Conservation (phyloP, 768 basidiomycete species). For the Boletus barrowsii region DNA sequence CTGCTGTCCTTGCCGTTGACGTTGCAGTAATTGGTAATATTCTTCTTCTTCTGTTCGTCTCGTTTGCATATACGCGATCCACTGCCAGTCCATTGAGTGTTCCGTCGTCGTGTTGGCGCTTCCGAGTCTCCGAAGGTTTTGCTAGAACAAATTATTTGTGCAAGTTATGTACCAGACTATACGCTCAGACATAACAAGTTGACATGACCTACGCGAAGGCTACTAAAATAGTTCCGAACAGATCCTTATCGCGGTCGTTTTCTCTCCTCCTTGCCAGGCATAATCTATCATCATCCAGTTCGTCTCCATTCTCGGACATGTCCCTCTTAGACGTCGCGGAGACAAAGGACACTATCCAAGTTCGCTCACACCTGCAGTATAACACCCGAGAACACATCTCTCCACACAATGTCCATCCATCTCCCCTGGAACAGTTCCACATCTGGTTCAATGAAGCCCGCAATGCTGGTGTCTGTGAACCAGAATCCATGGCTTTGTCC, state of each 20-base stretch:
- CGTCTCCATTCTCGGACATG: conserved; percentile 14
- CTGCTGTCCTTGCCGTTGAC: too few species aligned
- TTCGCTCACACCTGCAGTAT: conserved; percentile 79
- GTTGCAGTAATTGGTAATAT: too few species aligned
- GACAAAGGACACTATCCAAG: conserved; percentile 53
- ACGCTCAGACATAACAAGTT: too few species aligned
- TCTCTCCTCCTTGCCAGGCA: not conserved
- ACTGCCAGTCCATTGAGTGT: too few species aligned
- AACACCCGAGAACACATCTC: conserved; percentile 60
- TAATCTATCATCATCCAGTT: not conserved
- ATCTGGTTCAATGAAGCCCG: conserved; percentile 76
- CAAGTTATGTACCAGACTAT: too few species aligned
- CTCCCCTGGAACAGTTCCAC: conserved; percentile 84
- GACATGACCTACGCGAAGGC: conserved; percentile 6
- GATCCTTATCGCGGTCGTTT: conserved; percentile 10
- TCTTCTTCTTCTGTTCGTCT: too few species aligned
- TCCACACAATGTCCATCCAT: conserved; percentile 55
- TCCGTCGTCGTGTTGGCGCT: too few species aligned
- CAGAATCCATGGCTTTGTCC: conserved; percentile 86
- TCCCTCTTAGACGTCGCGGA: conserved; percentile 36
- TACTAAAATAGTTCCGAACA: conserved; percentile 2
- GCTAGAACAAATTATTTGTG: not conserved
- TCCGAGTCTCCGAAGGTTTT: too few species aligned
- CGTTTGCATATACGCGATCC: too few species aligned
- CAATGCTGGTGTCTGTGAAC: conserved; percentile 64